Evolutionary conservation across 2,329 filamentous ascomycete genomes (phyloP).

Genomic region (Aureobasidium namibiae): DNA sequence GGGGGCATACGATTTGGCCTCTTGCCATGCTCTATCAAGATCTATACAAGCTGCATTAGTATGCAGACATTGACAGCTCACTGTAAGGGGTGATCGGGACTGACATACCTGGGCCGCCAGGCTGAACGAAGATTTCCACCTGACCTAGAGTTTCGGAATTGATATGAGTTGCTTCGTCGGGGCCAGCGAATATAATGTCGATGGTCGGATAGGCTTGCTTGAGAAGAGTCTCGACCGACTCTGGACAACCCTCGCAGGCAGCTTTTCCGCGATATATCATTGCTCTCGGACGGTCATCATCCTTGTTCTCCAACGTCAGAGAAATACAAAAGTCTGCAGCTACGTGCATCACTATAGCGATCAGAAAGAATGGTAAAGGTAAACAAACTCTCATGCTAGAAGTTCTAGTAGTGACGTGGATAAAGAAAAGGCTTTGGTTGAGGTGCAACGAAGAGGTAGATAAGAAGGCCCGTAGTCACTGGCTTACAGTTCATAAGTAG

Average conservation of each 20-base stretch:
- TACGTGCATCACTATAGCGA: neutral
- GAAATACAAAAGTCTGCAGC: neutral
- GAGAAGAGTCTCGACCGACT: neutral
- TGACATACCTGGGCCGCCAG: neutral
- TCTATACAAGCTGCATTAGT: neutral
- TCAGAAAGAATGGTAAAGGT: too few relatives aligned
- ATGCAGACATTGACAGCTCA: neutral
- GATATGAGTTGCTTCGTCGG: neutral
- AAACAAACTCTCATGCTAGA: too few relatives aligned
- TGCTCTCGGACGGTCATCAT: neutral
- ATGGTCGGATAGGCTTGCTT: neutral
- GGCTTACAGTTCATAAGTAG: too few relatives aligned
- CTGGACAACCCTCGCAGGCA: neutral
- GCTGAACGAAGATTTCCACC: neutral
- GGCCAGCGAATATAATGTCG: neutral
- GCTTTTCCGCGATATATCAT: neutral
- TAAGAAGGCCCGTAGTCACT: too few relatives aligned
- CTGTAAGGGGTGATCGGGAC: too few relatives aligned
- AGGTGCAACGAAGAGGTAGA: too few relatives aligned
- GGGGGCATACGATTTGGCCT: neutral
- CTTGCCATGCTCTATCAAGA: neutral
- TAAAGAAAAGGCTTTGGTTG: too few relatives aligned
- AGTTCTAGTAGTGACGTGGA: too few relatives aligned
- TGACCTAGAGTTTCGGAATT: neutral
- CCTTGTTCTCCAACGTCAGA: neutral